Percentiles rank a stretch among this genome's conserved stretches.
These are phyloP conservation scores for Ensete ventricosum DNA, from an alignment of 176 grass and related monocot species.

Conservation along the genomic window DNA sequence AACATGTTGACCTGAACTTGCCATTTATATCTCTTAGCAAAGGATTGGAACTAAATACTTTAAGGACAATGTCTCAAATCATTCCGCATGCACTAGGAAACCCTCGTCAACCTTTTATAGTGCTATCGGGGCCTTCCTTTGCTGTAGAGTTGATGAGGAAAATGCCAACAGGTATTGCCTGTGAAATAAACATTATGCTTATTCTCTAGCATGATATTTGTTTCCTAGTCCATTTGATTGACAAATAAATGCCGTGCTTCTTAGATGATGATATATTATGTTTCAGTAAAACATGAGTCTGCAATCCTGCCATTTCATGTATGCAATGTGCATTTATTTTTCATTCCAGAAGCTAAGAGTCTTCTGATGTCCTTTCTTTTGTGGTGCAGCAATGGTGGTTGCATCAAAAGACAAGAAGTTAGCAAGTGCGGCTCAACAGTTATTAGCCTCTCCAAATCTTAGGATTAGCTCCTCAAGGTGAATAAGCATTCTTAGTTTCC, in stretches of 20 bases:
- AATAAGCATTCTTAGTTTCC: slow-evolving; percentile 14
- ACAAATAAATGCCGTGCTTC: no score
- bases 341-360: slow-evolving; percentile 1
- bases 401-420: slow-evolving; percentile 88
- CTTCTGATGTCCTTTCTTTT: slow-evolving; percentile 10
- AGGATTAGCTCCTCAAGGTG: slow-evolving; percentile 83
- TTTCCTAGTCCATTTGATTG: no score
- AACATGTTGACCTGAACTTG: slow-evolving; percentile 69
- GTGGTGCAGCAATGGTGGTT: slow-evolving; percentile 75
- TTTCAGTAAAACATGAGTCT: no score
- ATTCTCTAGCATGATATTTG: background rate
- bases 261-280: no score
- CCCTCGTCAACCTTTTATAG: slow-evolving; percentile 59
- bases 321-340: no score
- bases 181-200: slow-evolving; percentile 4
- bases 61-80: slow-evolving; percentile 86
- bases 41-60: slow-evolving; percentile 80
- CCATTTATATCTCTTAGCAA: slow-evolving; percentile 91
- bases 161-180: slow-evolving; percentile 62
- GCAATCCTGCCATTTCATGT: no score
- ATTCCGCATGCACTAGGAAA: slow-evolving; percentile 59
- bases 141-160: slow-evolving; percentile 79
- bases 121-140: slow-evolving; percentile 81
- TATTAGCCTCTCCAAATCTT: slow-evolving; percentile 73
- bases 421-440: slow-evolving; percentile 51